Percentiles rank a stretch among this genome's conserved stretches.
phyloP scores from a whole-genome alignment of 805 yeast species.

The Metschnikowia reukaufii region DNA sequence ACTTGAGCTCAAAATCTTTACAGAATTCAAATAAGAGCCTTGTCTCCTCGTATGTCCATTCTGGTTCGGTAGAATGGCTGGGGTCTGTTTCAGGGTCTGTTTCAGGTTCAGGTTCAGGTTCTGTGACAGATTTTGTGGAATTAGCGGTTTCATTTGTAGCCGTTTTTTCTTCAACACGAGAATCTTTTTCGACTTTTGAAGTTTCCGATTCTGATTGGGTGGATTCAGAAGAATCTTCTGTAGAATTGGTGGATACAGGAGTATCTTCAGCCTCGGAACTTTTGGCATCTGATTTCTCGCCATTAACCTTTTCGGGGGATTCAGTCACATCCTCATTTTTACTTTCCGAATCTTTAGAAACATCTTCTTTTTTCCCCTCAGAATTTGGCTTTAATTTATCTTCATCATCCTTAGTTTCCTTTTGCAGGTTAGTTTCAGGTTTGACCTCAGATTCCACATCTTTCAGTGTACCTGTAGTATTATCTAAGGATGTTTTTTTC shows the following conservation, averaged over 20 bases:
- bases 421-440: too few species aligned
- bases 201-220: too few species aligned
- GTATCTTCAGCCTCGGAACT: too few species aligned
- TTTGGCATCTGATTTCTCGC: not conserved
- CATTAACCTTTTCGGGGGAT: too few species aligned
- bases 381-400: not conserved
- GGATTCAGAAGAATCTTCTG: too few species aligned
- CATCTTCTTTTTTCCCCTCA: too few species aligned
- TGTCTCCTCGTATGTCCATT: slow-evolving; percentile 81
- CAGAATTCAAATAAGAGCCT: slow-evolving; percentile 73
- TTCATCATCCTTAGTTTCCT: slow-evolving; percentile 1
- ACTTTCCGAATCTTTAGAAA: too few species aligned
- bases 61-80: slow-evolving; percentile 28
- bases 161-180: not conserved
- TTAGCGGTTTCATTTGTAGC: slow-evolving; percentile 23
- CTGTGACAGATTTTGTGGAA: slow-evolving; percentile 15
- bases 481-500: too few species aligned
- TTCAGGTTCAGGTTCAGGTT: slow-evolving; percentile 29
- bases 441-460: too few species aligned
- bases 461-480: too few species aligned
- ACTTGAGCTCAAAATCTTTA: slow-evolving; percentile 57
- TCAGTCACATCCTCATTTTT: too few species aligned
- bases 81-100: slow-evolving; percentile 22
- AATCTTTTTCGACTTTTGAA: not conserved
- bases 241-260: too few species aligned